Conservation (phyloP, 2,329 filamentous ascomycete species). For the Metarhizium humberi region DNA sequence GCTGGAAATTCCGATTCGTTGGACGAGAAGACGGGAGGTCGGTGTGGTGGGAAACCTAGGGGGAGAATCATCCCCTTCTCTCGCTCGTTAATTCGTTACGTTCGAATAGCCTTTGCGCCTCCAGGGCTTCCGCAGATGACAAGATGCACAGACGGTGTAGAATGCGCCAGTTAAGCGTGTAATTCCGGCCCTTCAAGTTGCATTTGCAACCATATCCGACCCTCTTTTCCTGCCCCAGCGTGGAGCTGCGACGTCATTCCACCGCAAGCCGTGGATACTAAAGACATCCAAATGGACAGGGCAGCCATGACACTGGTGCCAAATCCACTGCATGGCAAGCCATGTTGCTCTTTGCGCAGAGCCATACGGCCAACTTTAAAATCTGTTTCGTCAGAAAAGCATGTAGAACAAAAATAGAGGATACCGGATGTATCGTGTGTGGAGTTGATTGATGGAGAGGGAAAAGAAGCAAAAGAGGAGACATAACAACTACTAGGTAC, state of each 20-base stretch:
- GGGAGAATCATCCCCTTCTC: not conserved
- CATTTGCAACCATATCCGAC: not conserved
- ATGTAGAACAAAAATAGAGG: not conserved
- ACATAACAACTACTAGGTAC: no score
- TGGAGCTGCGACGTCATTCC: not conserved
- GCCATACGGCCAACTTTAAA: not conserved
- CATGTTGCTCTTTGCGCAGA: not conserved
- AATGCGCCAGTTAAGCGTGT: not conserved
- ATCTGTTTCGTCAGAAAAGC: not conserved
- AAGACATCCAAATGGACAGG: not conserved
- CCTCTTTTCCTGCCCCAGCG: not conserved
- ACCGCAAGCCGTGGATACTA: not conserved
- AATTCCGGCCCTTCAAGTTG: not conserved
- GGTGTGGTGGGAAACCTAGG: not conserved
- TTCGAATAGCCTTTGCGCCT: not conserved
- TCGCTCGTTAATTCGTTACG: not conserved
- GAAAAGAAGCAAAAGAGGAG: not conserved
- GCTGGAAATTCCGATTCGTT: not conserved
- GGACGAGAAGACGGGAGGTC: not conserved
- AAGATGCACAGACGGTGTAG: not conserved
- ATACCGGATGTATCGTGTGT: not conserved
- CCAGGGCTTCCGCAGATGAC: not conserved
- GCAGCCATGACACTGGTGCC: not conserved
- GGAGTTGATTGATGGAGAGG: not conserved
- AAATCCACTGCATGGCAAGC: not conserved